Base-by-base conservation (phyloP, 2,329 filamentous ascomycete species). In the Ophiognomonia clavigignenti-juglandacearum region DNA sequence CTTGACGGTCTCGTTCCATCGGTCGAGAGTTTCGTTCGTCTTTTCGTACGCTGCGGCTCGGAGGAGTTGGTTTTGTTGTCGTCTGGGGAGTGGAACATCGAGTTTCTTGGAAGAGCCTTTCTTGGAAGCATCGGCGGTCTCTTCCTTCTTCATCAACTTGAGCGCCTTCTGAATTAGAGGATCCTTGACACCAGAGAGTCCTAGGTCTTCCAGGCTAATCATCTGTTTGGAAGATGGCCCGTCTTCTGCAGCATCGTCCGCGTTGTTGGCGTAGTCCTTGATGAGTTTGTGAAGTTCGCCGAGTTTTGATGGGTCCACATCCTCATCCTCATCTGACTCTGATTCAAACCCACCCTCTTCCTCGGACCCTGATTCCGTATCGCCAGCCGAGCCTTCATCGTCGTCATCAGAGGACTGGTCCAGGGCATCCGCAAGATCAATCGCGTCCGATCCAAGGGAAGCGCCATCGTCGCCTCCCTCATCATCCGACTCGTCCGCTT, bases 1-100 rank as follows among this genome's bases (percentile, higher is more conserved):
- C 68, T 96, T 95, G 59, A 98, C 90, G 0, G 93, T 97, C 51
- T 96, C 92, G 26, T 85, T 85, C 93, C 93, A 98, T 57, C 89
- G 82, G 53, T 88, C 83, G 22, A 98, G 73, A 0, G 90, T 92
- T 65, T 96, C 85, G 59, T 95, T 96, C 42, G 89, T 91, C 72
- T 96, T 91, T 29, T 90, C 82, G 57, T 91, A 95, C 3, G 93
- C 93, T 20, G 83, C 89, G 43, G 75, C 73, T 43, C 93, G 87
- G 59, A 95, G 85, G 14, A 96, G 68, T 41, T 83, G 82, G 61
- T 91, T 90, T 64, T 97, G 92, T 57, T 95, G 86, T 51, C 91
- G 80, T 62, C 87, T 90, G 2, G 88, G 82, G 5, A 96, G 74
- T 13, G 92, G 91, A 2, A 91, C 86, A 24, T 86, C 83, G 4